A percentile compares a stretch with the other conserved stretches of the same genome.
Evolutionary conservation across 2,329 filamentous ascomycete genomes (phyloP).

Genomic region (Aspergillus sp.): DNA sequence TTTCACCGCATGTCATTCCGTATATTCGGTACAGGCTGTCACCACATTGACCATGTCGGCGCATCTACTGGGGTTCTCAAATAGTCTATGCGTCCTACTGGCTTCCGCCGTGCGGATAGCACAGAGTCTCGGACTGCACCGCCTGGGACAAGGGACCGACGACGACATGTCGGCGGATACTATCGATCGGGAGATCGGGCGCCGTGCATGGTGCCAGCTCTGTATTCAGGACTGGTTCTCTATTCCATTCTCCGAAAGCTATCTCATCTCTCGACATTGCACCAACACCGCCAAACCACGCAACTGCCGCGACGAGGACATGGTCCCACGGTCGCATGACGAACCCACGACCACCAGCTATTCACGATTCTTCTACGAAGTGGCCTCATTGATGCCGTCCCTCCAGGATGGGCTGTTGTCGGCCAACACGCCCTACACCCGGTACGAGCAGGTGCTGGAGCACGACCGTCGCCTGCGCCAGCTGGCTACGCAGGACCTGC

Average conservation of each 20-base stretch:
- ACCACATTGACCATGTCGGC: conserved; percentile 50
- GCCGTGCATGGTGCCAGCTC: conserved; percentile 40
- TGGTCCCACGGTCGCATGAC: conserved; percentile 27
- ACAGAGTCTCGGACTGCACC: conserved; percentile 48
- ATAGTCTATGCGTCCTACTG: conserved; percentile 47
- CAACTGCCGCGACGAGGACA: conserved; percentile 29
- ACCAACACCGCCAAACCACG: conserved; percentile 34
- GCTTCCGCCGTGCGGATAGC: conserved; percentile 48
- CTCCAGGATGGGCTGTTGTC: conserved; percentile 39
- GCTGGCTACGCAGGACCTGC: conserved; percentile 32
- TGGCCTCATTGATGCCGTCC: conserved; percentile 37
- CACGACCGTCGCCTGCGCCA: conserved; percentile 41
- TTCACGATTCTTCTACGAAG: conserved; percentile 37
- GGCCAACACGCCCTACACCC: conserved; percentile 36
- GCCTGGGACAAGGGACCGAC: conserved; percentile 23
- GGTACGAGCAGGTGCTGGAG: conserved; percentile 41
- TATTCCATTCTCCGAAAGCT: conserved; percentile 40
- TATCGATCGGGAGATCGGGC: conserved; percentile 33
- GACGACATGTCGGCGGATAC: conserved; percentile 22
- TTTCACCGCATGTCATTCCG: conserved; percentile 45
- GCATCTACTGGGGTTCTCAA: conserved; percentile 50
- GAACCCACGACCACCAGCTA: conserved; percentile 36
- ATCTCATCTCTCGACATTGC: conserved; percentile 36
- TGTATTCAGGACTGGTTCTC: conserved; percentile 46
- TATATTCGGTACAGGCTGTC: conserved; percentile 49